Base-by-base conservation (phyloP, 495 filamentous ascomycete species). In the Lasiosphaeria ovina region DNA sequence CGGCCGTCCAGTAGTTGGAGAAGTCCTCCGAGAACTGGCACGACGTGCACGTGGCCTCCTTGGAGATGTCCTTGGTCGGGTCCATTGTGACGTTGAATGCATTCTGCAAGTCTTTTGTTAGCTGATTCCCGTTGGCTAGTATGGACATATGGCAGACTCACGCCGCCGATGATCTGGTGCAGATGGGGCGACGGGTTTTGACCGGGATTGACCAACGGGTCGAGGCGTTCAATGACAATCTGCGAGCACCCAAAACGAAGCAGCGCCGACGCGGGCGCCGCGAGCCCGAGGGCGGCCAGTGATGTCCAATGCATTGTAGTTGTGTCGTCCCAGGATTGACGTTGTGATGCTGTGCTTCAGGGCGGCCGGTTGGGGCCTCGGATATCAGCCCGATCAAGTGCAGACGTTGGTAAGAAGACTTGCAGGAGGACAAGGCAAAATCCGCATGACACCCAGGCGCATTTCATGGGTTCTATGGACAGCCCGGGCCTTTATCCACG, bases 91-190 rank as follows among this genome's bases (percentile, higher is more conserved):
- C n/a, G 44, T 59, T 59, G 60, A 66, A 57, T 0, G 63, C 55
- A 33, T 66, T 62, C 59, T 65, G 34, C 16, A 8, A 3, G 32
- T 24, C 8, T 36, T 3, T 40, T 3, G 33, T 64, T 42, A 70
- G 57, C 35, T 14, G 51, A 10, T 6, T 33, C 2, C 17, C 16
- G 5, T 32, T 6, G 47, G 6, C 45, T 31, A 4, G 4, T 10
- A 3, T 5, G 51, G 12, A 7, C 11, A 81, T 40, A 68, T 70
- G 58, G 82, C 74, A 49, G 76, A 24, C 80, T 78, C 74, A 83
- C 87, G 51, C 78, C 74, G 68, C 75, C 76, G 16, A 79, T 74
- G 32, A 78, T 71, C 52, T 78, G 76, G 34, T 78, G 76, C 54
- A 78, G 71, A 71, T 78, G 76, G 3, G 73, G 71, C 16, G 74